Base-by-base conservation (phyloP, 208 protist genomes). In the Acanthamoeba comandoni region DNA sequence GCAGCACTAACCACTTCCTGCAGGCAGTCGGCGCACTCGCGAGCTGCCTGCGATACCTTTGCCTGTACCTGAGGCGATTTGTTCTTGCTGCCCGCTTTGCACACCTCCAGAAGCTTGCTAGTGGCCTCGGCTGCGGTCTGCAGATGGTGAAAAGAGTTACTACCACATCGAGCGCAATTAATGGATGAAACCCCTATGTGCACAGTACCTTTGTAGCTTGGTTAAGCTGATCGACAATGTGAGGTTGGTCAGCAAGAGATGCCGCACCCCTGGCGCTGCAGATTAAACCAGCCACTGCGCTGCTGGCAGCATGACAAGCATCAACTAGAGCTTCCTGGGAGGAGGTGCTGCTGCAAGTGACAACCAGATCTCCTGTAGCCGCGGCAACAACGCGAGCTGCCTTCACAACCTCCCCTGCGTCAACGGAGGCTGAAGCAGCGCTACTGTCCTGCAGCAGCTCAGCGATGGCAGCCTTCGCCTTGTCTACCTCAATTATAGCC, bases 401-500 rank as follows among this genome's bases (percentile, higher is more conserved):
- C 11, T 19, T 5, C 17, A 89, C 80, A 5, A 89, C 29, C 39
- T 11, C 35, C 58, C 52, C 19, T 13, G 80, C 80, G 62, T 71
- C 80, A 51, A 64, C 17, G 5, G 35, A 43, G 35, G 35, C 35
- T 1, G 35, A 43, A 5, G 35, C 35, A 43, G 35, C 35, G 35
- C 2, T 5, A 43, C 35, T 43, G 35, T 43, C 35, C 35, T 43
- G 35, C 35, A 43, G 35, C 35, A 43, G 35, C 35, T 43, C 35
- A 43, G 35, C 35, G 35, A 43, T 43, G 35, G 5, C 35, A 15
- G 29, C 17, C 17, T n/a, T 43, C 60, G 58, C 58, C 62, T 70
- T 89, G 80, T 89, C 80, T n/a, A 89, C 9, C 80, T 89, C 80
- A 35, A 89, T 71, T 35, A 89, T 11, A 64, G 60, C 80, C 17